A percentile compares a stretch with the other conserved stretches of the same genome.
These are phyloP conservation scores for Microdochium trichocladiopsis DNA, from an alignment of 2,329 filamentous ascomycete genomes.

Conservation along the genomic window DNA sequence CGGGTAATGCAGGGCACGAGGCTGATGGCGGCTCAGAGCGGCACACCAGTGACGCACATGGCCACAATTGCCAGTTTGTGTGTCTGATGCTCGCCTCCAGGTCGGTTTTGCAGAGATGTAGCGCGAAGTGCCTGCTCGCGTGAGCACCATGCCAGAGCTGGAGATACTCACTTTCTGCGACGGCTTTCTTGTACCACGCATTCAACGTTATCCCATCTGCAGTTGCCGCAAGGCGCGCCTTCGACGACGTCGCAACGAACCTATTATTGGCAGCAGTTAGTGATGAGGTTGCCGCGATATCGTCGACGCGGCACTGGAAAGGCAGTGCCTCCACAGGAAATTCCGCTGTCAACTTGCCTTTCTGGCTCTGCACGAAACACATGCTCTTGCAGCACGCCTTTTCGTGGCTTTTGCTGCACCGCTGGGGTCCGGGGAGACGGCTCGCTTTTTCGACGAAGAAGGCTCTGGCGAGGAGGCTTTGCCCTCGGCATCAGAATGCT, in stretches of 20 bases:
- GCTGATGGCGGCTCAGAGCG: neutral
- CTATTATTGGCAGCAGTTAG: slow-evolving; percentile 25
- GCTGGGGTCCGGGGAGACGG: neutral
- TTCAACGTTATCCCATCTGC: slow-evolving; percentile 71
- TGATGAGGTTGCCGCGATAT: neutral
- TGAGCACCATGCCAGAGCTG: neutral
- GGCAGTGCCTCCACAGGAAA: neutral
- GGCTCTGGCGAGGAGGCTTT: neutral
- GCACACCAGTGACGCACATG: no score
- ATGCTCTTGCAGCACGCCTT: neutral
- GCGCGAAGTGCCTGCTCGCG: no score
- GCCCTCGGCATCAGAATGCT: neutral
- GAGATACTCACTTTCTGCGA: slow-evolving; percentile 66
- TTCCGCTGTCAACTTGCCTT: neutral
- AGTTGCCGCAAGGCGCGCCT: slow-evolving; percentile 81
- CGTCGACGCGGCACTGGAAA: neutral
- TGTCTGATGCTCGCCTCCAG: no score
- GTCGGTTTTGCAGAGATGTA: no score
- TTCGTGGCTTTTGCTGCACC: neutral
- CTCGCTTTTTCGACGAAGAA: neutral
- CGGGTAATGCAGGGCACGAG: neutral
- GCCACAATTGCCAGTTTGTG: no score
- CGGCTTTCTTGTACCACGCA: slow-evolving; percentile 76
- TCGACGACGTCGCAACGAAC: slow-evolving; percentile 93
- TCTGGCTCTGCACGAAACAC: neutral